These are phyloP conservation scores for Rusavskia elegans DNA, from an alignment of 495 filamentous ascomycete species.

Conservation along the genomic window DNA sequence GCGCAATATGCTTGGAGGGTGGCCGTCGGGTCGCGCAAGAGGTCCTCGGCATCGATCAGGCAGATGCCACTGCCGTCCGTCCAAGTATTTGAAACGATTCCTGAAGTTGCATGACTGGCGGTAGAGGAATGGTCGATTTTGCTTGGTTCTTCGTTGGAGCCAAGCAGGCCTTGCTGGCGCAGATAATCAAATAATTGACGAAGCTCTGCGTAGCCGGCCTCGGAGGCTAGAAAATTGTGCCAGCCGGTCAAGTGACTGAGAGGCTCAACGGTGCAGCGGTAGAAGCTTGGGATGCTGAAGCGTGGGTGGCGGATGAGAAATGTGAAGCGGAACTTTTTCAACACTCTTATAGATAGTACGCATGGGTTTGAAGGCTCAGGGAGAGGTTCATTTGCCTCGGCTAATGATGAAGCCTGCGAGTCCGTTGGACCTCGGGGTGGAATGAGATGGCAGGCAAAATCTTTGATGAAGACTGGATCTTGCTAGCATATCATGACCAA, in stretches of 20 bases:
- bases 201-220: constrained; percentile 1
- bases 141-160: not conserved
- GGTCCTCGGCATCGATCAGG: constrained; percentile 79
- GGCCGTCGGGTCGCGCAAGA: constrained; percentile 60
- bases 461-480: constrained; percentile 5
- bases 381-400: no score
- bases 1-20: constrained; percentile 60
- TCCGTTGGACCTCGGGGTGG: not conserved
- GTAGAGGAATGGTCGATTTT: not conserved
- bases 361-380: constrained; percentile 2
- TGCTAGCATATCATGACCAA: not conserved
- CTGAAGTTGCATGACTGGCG: no score
- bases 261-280: constrained; percentile 2
- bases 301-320: constrained; percentile 5
- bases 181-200: constrained; percentile 4
- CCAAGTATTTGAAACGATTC: not conserved
- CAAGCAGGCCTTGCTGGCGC: not conserved
- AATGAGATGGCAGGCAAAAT: constrained; percentile 2
- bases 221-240: not conserved
- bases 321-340: not conserved
- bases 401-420: not conserved
- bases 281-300: not conserved
- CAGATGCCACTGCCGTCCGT: not conserved
- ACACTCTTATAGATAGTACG: not conserved
- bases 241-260: not conserved